Percentiles rank a stretch among this genome's conserved stretches.
These are phyloP conservation scores for Citrus unshiu DNA, from an alignment of 345 rosid species.

Conservation along the genomic window DNA sequence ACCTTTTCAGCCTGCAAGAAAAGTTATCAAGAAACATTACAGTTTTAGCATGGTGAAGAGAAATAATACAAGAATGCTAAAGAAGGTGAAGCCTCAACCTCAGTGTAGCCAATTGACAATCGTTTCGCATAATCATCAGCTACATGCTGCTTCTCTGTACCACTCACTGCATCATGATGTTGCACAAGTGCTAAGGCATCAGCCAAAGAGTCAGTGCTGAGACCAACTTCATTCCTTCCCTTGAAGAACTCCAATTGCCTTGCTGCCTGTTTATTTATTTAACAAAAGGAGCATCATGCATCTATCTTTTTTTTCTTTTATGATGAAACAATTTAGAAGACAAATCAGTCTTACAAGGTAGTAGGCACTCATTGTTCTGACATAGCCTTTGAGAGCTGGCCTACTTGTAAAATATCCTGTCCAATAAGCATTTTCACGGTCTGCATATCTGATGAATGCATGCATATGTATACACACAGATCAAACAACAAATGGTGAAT, in stretches of 20 bases:
- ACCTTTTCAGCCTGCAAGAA: conserved; percentile 38
- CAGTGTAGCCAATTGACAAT: conserved; percentile 36
- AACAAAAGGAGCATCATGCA: conserved; percentile 1
- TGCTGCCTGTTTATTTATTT: conserved; percentile 35
- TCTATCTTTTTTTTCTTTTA: neutral
- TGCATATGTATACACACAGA: neutral
- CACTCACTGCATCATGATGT: conserved; percentile 53
- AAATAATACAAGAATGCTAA: neutral
- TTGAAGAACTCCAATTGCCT: conserved; percentile 47
- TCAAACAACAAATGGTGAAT: neutral
- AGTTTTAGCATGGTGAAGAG: neutral
- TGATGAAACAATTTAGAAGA: neutral
- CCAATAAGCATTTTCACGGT: conserved; percentile 47
- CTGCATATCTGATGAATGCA: conserved; percentile 43
- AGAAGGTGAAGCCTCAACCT: conserved; percentile 27
- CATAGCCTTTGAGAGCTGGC: conserved; percentile 44
- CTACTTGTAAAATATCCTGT: conserved; percentile 58
- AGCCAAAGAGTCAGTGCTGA: conserved; percentile 40
- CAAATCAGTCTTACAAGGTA: conserved; percentile 33
- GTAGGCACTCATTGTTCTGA: conserved; percentile 44
- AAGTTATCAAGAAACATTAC: neutral
- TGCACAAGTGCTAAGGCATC: conserved; percentile 48
- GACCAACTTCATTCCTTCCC: conserved; percentile 35
- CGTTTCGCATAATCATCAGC: conserved; percentile 53
- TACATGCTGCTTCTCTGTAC: conserved; percentile 51